phyloP scores from a whole-genome alignment of 352 stramenopile species.

The Globisporangium paddicum region DNA sequence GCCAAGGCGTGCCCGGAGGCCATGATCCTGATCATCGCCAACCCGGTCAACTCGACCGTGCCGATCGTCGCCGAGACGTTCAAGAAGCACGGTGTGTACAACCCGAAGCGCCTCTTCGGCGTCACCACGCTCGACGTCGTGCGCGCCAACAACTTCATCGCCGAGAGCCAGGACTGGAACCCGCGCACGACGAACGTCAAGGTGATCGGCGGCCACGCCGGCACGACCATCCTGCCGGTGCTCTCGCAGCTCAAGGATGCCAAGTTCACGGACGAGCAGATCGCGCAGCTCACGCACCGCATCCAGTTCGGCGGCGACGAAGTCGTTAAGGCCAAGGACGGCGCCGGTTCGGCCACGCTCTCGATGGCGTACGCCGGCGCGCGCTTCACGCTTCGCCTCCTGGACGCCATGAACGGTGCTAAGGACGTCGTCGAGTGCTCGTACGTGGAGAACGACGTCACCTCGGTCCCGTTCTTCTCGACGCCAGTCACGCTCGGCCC shows the following conservation, averaged over 20 bases:
- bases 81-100: conserved; percentile 95
- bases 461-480: conserved; percentile 94
- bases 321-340: conserved; percentile 97
- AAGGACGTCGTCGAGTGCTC: conserved; percentile 96
- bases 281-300: conserved; percentile 93
- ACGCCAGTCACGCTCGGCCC: conserved; percentile 94
- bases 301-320: conserved; percentile 95
- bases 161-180: conserved; percentile 74
- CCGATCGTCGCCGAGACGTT: conserved; percentile 99
- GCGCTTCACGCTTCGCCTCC: conserved; percentile 90
- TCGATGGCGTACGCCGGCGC: conserved; percentile 99
- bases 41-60: conserved; percentile 99
- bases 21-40: conserved; percentile 97
- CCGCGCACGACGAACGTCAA: conserved; percentile 84
- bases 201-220: conserved; percentile 98
- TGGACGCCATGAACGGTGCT: conserved; percentile 94
- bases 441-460: conserved; percentile 96
- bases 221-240: conserved; percentile 99
- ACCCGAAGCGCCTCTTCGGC: conserved; percentile 97
- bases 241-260: conserved; percentile 94
- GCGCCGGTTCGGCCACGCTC: conserved; percentile 97
- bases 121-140: conserved; percentile 99
- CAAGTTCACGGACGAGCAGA: conserved; percentile 92
- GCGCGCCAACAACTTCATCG: conserved; percentile 95
- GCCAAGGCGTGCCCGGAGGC: conserved; percentile 96